Evolutionary conservation across 176 grass and related monocot species (phyloP), one percentile per base, ranked within the genome.

Genomic region (Triticum urartu): DNA sequence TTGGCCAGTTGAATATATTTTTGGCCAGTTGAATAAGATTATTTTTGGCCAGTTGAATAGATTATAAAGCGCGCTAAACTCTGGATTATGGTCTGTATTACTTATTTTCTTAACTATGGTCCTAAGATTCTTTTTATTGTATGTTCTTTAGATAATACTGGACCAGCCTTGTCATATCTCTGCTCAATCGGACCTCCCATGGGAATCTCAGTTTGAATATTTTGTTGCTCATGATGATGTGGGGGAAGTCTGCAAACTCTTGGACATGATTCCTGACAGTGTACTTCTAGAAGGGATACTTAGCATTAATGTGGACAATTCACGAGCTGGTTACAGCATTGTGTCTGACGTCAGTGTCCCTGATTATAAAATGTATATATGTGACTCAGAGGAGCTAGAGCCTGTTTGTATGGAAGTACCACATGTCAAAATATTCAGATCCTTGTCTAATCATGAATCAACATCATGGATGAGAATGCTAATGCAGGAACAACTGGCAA

Each of bases 131-230:
- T 86, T 80, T 13, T 86, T 80, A 18, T 86, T 79, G 66, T 75
- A 33, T 89, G 36, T 79, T 82, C 35, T 93, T 79, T 81, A 95
- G 94, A 93, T 95, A 88, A 77, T 98, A 77, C 89, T 98, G 86
- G 95, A 98, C 61, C 95, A 90, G 73, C 78, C 85, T 86, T 85
- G 83, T 80, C 83, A 93, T 81, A 83, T 42, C 17, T 47, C n/a
- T 48, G 72, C 78, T 90, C 87, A 77, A 56, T 56, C 74, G 15
- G 47, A 90, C 75, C 40, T 95, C 70, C 89, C 87, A 70, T 98
- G 95, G 95, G 91, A 98, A 87, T 98, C 93, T 62, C 87, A 93
- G 72, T 90, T 98, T 84, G 93, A 95, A 73, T 98, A 98, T 85
- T 90, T 87, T 72, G 30, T 92, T 85, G 83, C 86, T 79, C 95